Evolutionary conservation across 176 grass and related monocot species (phyloP), one percentile per base, ranked within the genome.

Genomic region (Chrysopogon serrulatus): DNA sequence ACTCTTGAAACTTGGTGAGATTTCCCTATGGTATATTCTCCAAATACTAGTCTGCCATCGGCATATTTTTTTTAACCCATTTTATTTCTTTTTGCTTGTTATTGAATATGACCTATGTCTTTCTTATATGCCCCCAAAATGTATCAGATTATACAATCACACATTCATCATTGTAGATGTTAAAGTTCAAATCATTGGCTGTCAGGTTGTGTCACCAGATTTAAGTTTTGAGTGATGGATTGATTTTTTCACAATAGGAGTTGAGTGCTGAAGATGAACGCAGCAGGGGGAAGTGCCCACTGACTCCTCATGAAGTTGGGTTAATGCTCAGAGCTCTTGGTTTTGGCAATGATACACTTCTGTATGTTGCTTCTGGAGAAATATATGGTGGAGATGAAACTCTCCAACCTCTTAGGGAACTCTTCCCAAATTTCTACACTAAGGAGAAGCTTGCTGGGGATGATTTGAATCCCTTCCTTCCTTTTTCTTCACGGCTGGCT

Each of bases 281-380:
- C 30, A 98, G 69, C 79, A 84, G 91, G 61, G 96, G n/a, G 1
- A 98, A 98, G 87, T 98, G 96, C 54, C 96, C 93, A 8, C 81
- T 98, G 74, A 95, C 93, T 79, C 96, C 96, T 62, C 83, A 89
- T 5, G 96, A 98, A 93, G 84, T 98, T 79, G 96, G 96, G 84
- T 79, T 95, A 82, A 88, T 98, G 93, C 80, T 98, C 81, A 85
- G 65, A 82, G 91, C 89, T 77, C 91, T 98, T 87, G 93, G 96
- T 64, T 98, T 95, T 65, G 63, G 41, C 70, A 98, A 98, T 24
- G 80, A 92, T 28, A 95, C 96, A 5, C 90, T 85, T 89, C 54
- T 98, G 13, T 98, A 94, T 86, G 87, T 95, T 72, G 93, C 96
- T 69, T 98, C 93, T 61, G 96, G 96, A 68, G 96, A 95, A 92